Conservation (phyloP, 352 stramenopile genomes). For the Phytophthora sp. region DNA sequence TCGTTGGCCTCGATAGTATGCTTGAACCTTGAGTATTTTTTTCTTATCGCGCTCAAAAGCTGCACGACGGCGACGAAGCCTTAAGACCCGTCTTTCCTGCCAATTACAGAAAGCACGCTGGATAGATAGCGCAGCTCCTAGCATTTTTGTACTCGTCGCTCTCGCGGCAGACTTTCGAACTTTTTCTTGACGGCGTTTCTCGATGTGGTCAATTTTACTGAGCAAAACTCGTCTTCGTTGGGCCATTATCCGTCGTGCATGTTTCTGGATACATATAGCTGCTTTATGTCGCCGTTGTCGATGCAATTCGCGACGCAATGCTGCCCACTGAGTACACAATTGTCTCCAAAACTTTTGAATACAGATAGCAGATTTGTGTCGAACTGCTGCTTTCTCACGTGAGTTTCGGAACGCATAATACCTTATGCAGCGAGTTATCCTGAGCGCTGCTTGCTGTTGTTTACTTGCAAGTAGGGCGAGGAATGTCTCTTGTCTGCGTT, state of each 20-base stretch:
- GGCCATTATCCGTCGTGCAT: constrained; percentile 40
- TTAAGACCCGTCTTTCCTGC: constrained; percentile 38
- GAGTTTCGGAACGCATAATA: constrained; percentile 16
- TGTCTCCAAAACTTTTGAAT: constrained; percentile 67
- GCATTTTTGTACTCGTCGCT: constrained; percentile 11
- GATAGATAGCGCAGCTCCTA: constrained; percentile 55
- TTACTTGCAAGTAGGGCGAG: constrained; percentile 51
- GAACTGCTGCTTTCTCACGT: constrained; percentile 2
- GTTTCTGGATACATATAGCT: constrained; percentile 53
- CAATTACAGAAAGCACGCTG: constrained; percentile 53
- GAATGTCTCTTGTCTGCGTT: constrained; percentile 49
- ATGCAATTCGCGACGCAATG: constrained; percentile 46
- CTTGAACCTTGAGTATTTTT: constrained; percentile 61
- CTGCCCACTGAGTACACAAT: constrained; percentile 51
- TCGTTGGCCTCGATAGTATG: constrained; percentile 51
- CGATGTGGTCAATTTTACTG: constrained; percentile 44
- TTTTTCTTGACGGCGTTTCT: constrained; percentile 23
- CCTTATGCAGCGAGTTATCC: constrained; percentile 54
- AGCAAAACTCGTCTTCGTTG: constrained; percentile 42
- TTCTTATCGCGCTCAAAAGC: constrained; percentile 71
- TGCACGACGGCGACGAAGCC: constrained; percentile 48
- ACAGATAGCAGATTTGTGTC: constrained; percentile 31
- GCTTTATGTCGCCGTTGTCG: constrained; percentile 44
- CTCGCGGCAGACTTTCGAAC: constrained; percentile 3
- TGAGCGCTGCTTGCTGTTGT: constrained; percentile 48